Percentiles rank a stretch among this genome's conserved stretches.
Evolutionary conservation across 352 stramenopile species (phyloP).

Genomic region (Elongisporangium prolatum): DNA sequence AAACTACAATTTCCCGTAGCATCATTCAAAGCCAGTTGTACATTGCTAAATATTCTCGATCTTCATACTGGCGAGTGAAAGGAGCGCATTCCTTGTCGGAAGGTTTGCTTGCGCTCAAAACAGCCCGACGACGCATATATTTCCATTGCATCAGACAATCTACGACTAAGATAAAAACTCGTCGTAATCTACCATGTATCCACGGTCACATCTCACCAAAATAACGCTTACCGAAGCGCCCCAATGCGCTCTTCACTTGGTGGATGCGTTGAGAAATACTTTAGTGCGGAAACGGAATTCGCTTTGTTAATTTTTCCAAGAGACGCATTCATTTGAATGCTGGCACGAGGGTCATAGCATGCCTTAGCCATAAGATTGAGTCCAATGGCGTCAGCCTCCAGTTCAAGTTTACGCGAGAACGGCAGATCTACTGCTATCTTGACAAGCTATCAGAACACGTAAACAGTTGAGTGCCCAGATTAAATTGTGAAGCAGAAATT

Average conservation of each 20-base stretch:
- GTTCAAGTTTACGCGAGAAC: constrained; percentile 47
- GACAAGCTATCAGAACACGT: constrained; percentile 23
- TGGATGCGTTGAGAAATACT: constrained; percentile 76
- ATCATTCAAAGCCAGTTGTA: not conserved
- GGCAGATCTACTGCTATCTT: constrained; percentile 49
- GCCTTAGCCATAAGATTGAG: constrained; percentile 52
- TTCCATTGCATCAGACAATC: constrained; percentile 26
- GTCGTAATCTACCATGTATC: not conserved
- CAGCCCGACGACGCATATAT: constrained; percentile 46
- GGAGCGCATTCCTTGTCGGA: constrained; percentile 3
- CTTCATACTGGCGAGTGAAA: not conserved
- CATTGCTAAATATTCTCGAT: not conserved
- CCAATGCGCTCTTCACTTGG: constrained; percentile 57
- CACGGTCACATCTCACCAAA: not conserved
- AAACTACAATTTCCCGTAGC: too few relatives aligned
- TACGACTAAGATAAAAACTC: not conserved
- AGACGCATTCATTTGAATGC: constrained; percentile 46
- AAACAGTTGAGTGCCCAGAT: not conserved
- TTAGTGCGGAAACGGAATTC: constrained; percentile 22
- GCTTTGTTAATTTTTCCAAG: constrained; percentile 23
- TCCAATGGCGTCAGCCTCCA: constrained; percentile 52
- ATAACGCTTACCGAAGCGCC: constrained; percentile 32
- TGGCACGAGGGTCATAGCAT: constrained; percentile 52
- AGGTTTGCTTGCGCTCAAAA: constrained; percentile 24
- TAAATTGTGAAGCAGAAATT: not conserved